A percentile compares a stretch with the other conserved stretches of the same genome.
Evolutionary conservation across 345 rosid species (phyloP).

Genomic region (Camelina neglecta): DNA sequence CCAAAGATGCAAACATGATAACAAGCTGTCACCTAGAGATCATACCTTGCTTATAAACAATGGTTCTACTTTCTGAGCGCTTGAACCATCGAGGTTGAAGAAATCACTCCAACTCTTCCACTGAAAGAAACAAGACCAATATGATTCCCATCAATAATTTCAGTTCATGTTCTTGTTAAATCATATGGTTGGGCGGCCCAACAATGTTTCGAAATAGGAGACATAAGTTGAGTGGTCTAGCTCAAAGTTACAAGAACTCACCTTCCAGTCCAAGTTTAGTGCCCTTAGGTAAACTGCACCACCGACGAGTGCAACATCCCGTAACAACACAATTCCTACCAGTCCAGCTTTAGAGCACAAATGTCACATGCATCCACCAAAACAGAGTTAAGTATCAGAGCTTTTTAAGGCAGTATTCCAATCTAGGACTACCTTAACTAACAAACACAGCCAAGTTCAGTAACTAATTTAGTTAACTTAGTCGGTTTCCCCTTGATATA

Average conservation of each 20-base stretch:
- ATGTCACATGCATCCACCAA: slow-evolving; percentile 34
- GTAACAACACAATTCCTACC: slow-evolving; percentile 73
- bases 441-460: not conserved
- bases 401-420: not conserved
- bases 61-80: slow-evolving; percentile 78
- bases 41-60: slow-evolving; percentile 89
- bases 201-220: not conserved
- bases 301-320: slow-evolving; percentile 78
- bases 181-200: not conserved
- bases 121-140: slow-evolving; percentile 48
- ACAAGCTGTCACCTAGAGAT: not conserved
- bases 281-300: slow-evolving; percentile 86
- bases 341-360: slow-evolving; percentile 64
- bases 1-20: not conserved
- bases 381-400: not conserved
- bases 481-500: not conserved
- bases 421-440: not conserved
- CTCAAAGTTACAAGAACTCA: slow-evolving; percentile 41
- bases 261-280: slow-evolving; percentile 75
- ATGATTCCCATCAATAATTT: slow-evolving; percentile 16
- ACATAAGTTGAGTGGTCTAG: slow-evolving; percentile 5
- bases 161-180: not conserved
- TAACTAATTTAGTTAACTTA: slow-evolving; percentile 3
- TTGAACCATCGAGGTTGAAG: slow-evolving; percentile 78
- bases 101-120: slow-evolving; percentile 80